Evolutionary conservation across 1,284 basidiomycete species (phyloP), one percentile per base, ranked within the genome.

Genomic region (Naganishia sp.): DNA sequence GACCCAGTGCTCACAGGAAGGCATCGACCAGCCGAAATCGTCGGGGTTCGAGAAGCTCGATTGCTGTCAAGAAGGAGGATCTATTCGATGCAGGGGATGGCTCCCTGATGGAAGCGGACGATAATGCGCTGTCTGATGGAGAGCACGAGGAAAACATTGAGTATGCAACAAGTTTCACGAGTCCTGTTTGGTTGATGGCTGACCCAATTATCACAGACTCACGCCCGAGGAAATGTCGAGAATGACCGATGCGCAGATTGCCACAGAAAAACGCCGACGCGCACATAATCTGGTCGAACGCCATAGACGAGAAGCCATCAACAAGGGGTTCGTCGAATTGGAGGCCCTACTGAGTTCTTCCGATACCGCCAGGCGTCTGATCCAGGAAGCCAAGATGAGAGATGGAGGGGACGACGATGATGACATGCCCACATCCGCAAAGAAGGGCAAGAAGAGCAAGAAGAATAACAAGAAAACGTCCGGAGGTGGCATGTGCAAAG

Each of bases 401-500:
- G 59, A 48, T 9, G 59, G 48, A 11, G 59, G 43, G 21, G 59
- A 61, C 23, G 59, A 61, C 23, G 59, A 61, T 15, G 48, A 25
- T 5, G 59, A 61, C 5, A 50, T 61, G 28, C 33, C 59, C 15
- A 50, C 59, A 13, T 61, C 59, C 7, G 48, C 48, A 0, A 61
- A 42, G 45, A 61, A 50, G 36, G 48, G 59, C 39, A 61, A 61
- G 25, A 61, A 49, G 59, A 61, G 59, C 59, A 61, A 61, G 48
- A 61, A 61, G 59, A 52, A 43, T 28, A 43, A 49, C 18, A 61
- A 61, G 42, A 61, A 61, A 48, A 61, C 59, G 23, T 61, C 59
- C 42, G 59, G 59, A 18, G 59, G 59, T 18, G 59, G 59, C 42
- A 61, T 61, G 59, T 61, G 59, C 48, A 61, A 61, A 31, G 59